Evolutionary conservation across 176 grass and related monocot species (phyloP).

Genomic region (Cenchrus americanus): DNA sequence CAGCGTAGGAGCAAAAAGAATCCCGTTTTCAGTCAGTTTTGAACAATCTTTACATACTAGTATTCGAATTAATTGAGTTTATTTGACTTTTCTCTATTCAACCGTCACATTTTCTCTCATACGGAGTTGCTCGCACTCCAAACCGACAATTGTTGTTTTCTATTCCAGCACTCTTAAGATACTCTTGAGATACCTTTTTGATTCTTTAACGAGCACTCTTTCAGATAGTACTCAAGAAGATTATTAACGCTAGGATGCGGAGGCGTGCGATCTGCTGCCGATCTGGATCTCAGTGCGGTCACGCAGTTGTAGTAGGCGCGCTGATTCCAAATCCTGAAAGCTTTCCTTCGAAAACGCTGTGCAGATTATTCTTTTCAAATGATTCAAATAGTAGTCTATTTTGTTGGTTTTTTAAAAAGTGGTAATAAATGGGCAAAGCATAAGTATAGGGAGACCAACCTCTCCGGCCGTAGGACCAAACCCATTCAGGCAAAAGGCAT

Average conservation of each 20-base stretch:
- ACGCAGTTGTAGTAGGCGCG: neutral
- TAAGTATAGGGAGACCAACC: too few species aligned
- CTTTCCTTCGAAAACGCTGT: neutral
- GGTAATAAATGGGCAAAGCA: too few species aligned
- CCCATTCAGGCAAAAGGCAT: neutral
- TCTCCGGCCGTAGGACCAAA: too few species aligned
- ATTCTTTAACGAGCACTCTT: too few species aligned
- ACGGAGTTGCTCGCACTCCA: too few species aligned
- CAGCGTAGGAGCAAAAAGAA: neutral
- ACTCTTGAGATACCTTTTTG: neutral
- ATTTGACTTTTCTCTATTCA: too few species aligned
- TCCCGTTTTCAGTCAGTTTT: neutral
- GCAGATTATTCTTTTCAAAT: neutral
- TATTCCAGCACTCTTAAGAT: too few species aligned
- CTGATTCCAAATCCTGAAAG: neutral
- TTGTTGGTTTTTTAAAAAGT: too few species aligned
- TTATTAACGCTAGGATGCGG: neutral
- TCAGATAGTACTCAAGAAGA: too few species aligned
- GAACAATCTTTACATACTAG: neutral
- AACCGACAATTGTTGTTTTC: too few species aligned
- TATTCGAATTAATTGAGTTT: neutral
- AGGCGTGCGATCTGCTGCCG: neutral
- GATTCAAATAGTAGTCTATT: too few species aligned
- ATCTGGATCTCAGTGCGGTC: slow-evolving; percentile 9
- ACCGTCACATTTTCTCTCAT: too few species aligned